phyloP scores from a whole-genome alignment of 2,329 filamentous ascomycete species.

The Fusarium udum region DNA sequence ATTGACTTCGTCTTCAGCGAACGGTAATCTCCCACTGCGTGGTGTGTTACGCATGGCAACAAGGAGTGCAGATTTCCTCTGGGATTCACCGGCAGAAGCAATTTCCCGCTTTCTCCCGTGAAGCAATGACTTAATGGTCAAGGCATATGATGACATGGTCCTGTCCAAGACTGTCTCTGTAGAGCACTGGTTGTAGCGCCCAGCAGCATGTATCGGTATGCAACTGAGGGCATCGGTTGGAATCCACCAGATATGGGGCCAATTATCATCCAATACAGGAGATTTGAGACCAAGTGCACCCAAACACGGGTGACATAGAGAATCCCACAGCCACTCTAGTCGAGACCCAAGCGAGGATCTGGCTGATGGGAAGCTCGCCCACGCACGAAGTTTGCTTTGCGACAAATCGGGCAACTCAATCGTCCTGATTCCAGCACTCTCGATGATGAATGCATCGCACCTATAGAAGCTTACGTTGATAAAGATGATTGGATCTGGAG shows the following conservation, averaged over 20 bases:
- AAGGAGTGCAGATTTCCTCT: not conserved
- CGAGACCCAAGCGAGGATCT: not conserved
- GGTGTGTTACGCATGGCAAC: not conserved
- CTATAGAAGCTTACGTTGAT: not conserved
- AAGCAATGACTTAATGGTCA: not conserved
- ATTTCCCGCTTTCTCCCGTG: not conserved
- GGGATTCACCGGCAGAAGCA: fast-evolving
- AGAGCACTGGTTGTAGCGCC: not conserved
- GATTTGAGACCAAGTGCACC: fast-evolving
- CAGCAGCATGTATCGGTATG: not conserved
- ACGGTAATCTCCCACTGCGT: fast-evolving
- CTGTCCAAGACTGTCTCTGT: not conserved
- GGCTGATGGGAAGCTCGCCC: not conserved
- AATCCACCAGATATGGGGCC: not conserved
- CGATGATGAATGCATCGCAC: not conserved
- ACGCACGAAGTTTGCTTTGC: not conserved
- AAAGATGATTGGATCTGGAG: not conserved
- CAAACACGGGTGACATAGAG: not conserved
- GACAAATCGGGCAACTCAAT: not conserved
- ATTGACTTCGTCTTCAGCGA: not conserved
- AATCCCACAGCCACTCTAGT: not conserved
- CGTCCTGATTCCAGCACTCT: not conserved
- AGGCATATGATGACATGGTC: not conserved
- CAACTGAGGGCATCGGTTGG: not conserved
- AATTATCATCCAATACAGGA: not conserved